Evolutionary conservation across 2,329 filamentous ascomycete genomes (phyloP), one percentile per base, ranked within the genome.

Genomic region (Karstenula rhodostoma): DNA sequence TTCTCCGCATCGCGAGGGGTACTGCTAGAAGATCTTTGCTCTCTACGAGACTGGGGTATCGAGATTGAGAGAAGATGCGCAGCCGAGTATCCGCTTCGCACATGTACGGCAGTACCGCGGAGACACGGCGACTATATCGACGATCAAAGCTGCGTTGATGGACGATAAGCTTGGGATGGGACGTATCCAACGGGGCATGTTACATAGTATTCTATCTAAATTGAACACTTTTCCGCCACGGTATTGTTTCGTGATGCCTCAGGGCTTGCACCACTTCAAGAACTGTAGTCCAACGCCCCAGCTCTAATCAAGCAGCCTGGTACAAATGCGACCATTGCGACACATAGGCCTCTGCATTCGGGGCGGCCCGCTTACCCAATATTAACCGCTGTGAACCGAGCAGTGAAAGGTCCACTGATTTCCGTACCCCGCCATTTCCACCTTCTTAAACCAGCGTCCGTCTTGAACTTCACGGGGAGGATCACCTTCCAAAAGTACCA

Each of bases 71-170:
- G 47, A 32, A 49, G 47, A 32, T 49, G 10, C 12, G n/a, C 47
- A 15, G 47, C 47, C 47, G 47, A 33, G 47, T 49, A 49, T 49
- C 47, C 47, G 47, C 27, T 32, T 49, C 32, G 27, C 47, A 49
- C 15, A 25, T 32, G 27, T 22, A 29, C 29, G 47, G 27, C n/a
- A 32, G 25, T 49, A 32, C n/a, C 15, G 10, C 47, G 47, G n/a
- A 40, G 37, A n/a, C 1, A 40, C 17, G n/a, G 37, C 17, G 37
- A 40, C 2, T n/a, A 40, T 40, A 15, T n/a, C 17, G 37, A 40
- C 13, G n/a, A 19, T 19, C 37, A 7, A 40, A n/a, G 37, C 37
- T n/a, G n/a, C 37, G n/a, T 40, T 40, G 37, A n/a, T 2, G 37
- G 37, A n/a, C 37, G 17, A n/a, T n/a, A n/a, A 40, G 37, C 37